Evolutionary conservation across 352 stramenopile species (phyloP).

Genomic region (Phytophthora hybrid): DNA sequence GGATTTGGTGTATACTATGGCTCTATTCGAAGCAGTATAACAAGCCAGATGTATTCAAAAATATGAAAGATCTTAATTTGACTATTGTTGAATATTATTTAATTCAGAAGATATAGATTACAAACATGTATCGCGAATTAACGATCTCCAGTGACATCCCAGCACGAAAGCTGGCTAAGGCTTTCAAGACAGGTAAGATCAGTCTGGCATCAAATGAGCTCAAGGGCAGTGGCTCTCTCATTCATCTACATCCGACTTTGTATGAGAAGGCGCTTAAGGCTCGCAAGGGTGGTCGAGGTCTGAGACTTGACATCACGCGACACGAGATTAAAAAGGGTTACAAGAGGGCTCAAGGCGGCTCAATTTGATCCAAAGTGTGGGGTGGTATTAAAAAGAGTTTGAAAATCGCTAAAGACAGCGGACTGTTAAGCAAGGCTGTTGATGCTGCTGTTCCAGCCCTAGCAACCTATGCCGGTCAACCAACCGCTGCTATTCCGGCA

Average conservation of each 20-base stretch:
- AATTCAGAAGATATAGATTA: neutral
- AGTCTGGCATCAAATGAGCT: neutral
- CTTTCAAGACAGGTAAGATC: neutral
- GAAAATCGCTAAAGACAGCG: slow-evolving; percentile 2
- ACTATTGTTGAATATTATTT: neutral
- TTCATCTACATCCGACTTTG: slow-evolving; percentile 13
- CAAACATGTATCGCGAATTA: too few relatives aligned
- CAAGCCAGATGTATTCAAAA: neutral
- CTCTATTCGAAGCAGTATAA: slow-evolving; percentile 20
- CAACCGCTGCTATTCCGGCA: neutral
- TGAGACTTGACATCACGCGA: slow-evolving; percentile 4
- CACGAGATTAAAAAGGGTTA: slow-evolving; percentile 12
- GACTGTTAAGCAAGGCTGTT: slow-evolving; percentile 1
- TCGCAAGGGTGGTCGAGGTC: slow-evolving; percentile 4
- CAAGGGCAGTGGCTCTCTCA: slow-evolving; percentile 4
- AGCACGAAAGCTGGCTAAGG: neutral
- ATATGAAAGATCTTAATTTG: neutral
- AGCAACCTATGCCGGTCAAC: neutral
- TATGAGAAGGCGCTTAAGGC: slow-evolving; percentile 17
- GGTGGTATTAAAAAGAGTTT: neutral
- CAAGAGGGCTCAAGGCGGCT: neutral
- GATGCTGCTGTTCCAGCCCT: neutral
- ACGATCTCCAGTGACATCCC: too few relatives aligned
- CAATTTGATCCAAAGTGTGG: neutral
- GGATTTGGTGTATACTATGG: slow-evolving; percentile 5